These are phyloP conservation scores for Phellinidium pouzarii DNA, from an alignment of 1,284 basidiomycete genomes.

Conservation along the genomic window DNA sequence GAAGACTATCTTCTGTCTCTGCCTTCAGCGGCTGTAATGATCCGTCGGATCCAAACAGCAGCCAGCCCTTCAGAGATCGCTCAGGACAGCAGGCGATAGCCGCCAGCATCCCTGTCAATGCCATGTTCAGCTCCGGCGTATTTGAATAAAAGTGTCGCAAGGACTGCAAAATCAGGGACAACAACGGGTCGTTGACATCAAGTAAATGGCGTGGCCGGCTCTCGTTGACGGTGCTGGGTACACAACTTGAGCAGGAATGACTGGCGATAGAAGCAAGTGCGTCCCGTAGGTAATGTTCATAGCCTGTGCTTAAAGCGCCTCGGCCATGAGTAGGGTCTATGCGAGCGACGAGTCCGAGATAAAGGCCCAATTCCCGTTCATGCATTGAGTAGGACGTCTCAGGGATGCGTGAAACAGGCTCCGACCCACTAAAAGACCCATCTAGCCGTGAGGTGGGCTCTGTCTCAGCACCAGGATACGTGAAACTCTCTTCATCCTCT, in stretches of 20 bases:
- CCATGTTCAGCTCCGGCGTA: constrained; percentile 81
- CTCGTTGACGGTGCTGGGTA: constrained; percentile 34
- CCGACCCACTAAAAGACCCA: constrained; percentile 25
- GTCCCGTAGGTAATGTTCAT: constrained; percentile 79
- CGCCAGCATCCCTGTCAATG: constrained; percentile 76
- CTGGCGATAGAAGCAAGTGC: constrained; percentile 64
- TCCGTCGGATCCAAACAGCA: constrained; percentile 58
- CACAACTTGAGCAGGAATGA: constrained; percentile 50
- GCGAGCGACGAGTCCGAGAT: constrained; percentile 71
- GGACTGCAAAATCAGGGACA: constrained; percentile 65
- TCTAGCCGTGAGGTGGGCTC: constrained; percentile 22
- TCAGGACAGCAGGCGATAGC: constrained; percentile 78
- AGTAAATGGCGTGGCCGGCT: constrained; percentile 60
- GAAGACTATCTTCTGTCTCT: constrained; percentile 22
- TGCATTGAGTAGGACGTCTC: constrained; percentile 70
- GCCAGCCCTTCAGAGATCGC: constrained; percentile 83
- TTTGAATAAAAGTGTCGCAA: constrained; percentile 80
- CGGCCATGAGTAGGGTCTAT: constrained; percentile 70
- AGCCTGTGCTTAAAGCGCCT: constrained; percentile 80
- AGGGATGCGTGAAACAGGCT: constrained; percentile 45
- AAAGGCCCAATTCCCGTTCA: constrained; percentile 77
- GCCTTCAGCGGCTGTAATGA: constrained; percentile 16
- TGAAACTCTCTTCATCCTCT: constrained; percentile 60
- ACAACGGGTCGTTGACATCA: constrained; percentile 72
- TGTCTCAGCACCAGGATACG: constrained; percentile 50